Percentiles rank a stretch among this genome's conserved stretches.
Evolutionary conservation across 768 basidiomycete genomes (phyloP).

Genomic region (Tylopilus plumbeoviolaceoides): DNA sequence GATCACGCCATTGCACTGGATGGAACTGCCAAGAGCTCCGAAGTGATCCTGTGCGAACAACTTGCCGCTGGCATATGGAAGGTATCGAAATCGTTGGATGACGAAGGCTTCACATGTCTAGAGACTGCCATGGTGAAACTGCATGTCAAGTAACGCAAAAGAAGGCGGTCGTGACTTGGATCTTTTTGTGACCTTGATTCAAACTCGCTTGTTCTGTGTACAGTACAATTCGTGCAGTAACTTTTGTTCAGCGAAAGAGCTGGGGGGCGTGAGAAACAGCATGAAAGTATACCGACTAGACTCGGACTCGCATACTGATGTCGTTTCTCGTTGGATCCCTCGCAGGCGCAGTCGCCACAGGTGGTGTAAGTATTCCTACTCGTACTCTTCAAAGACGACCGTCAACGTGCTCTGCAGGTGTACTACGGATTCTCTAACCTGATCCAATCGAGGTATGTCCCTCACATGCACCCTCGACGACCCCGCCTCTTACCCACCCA

Average conservation of each 20-base stretch:
- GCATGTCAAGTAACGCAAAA: slow-evolving; percentile 14
- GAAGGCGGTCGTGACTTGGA: background rate
- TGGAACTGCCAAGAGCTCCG: slow-evolving; percentile 39
- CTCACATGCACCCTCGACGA: background rate
- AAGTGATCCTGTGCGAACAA: slow-evolving; percentile 42
- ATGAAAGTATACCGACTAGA: background rate
- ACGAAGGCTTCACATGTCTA: slow-evolving; percentile 1
- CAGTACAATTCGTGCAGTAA: slow-evolving; percentile 8
- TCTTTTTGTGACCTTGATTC: background rate
- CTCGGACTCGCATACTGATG: slow-evolving; percentile 40
- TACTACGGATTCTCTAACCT: slow-evolving; percentile 71
- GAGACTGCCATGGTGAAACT: slow-evolving; percentile 27
- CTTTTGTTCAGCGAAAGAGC: background rate
- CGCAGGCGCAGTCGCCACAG: slow-evolving; percentile 65
- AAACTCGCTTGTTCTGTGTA: slow-evolving; percentile 7
- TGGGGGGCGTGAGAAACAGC: slow-evolving; percentile 12
- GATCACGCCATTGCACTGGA: slow-evolving; percentile 46
- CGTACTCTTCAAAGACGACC: background rate
- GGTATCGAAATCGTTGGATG: slow-evolving; percentile 19
- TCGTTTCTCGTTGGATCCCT: slow-evolving; percentile 61
- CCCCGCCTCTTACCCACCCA: background rate
- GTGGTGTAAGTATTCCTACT: slow-evolving; percentile 44
- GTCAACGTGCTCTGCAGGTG: slow-evolving; percentile 35
- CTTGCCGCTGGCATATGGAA: slow-evolving; percentile 28
- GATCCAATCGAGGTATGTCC: slow-evolving; percentile 46